phyloP scores from a whole-genome alignment of 208 protist genomes.

The Leishmania arabica region DNA sequence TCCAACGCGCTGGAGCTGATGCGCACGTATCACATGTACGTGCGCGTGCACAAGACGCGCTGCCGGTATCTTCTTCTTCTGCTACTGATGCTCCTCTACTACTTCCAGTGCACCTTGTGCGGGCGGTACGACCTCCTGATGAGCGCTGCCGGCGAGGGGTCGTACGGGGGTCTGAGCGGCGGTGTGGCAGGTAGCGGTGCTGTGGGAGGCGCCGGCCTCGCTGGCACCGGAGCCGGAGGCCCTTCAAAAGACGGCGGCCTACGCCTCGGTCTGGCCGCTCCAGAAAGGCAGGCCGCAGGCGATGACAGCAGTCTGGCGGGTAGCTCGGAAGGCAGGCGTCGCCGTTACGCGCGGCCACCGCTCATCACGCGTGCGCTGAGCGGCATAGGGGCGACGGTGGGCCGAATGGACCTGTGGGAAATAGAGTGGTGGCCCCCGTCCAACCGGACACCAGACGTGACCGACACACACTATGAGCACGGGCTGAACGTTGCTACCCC shows the following conservation, averaged over 20 bases:
- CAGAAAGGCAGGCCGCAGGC: neutral
- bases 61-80: constrained; percentile 15
- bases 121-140: neutral
- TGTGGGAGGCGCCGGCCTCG: neutral
- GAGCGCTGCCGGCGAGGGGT: neutral
- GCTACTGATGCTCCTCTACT: constrained; percentile 21
- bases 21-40: constrained; percentile 25
- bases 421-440: constrained; percentile 24
- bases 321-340: neutral
- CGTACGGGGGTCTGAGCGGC: neutral
- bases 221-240: neutral
- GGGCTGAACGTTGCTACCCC: constrained; percentile 18
- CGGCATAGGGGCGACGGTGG: neutral
- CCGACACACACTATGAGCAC: constrained; percentile 8
- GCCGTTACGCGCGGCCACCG: constrained; percentile 2
- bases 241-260: neutral
- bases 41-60: constrained; percentile 17
- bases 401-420: constrained; percentile 9
- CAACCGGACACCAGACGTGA: constrained; percentile 12
- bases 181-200: neutral
- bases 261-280: neutral
- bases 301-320: neutral
- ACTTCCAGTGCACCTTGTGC: constrained; percentile 19
- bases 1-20: constrained; percentile 24
- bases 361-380: constrained; percentile 1